phyloP scores from a whole-genome alignment of 495 filamentous ascomycete genomes.

The Penicillium roqueforti region DNA sequence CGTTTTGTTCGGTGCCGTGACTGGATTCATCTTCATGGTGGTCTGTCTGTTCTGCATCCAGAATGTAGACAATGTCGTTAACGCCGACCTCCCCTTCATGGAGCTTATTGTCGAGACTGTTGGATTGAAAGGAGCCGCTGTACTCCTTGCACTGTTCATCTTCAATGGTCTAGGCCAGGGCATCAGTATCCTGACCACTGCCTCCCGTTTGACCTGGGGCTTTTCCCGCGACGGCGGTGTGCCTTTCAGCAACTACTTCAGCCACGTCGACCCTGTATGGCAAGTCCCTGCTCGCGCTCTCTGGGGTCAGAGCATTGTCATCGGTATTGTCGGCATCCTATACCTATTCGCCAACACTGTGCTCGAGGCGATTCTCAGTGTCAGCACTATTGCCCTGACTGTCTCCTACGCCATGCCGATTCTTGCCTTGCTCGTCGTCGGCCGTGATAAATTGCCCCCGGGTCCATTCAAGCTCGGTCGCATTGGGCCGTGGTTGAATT shows the following conservation, averaged over 20 bases:
- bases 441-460: slow-evolving; percentile 40
- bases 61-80: slow-evolving; percentile 55
- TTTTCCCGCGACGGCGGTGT: slow-evolving; percentile 58
- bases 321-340: slow-evolving; percentile 41
- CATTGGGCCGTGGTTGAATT: slow-evolving; percentile 37
- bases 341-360: slow-evolving; percentile 48
- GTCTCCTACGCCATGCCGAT: slow-evolving; percentile 48
- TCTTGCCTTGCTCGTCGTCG: slow-evolving; percentile 35
- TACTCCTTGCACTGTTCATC: slow-evolving; percentile 43
- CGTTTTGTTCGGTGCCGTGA: slow-evolving; percentile 45
- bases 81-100: slow-evolving; percentile 44
- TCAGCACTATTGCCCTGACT: slow-evolving; percentile 48
- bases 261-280: slow-evolving; percentile 40
- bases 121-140: slow-evolving; percentile 35
- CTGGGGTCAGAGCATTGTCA: slow-evolving; percentile 41
- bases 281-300: slow-evolving; percentile 42
- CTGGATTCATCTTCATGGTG: slow-evolving; percentile 70
- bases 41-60: slow-evolving; percentile 70
- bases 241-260: slow-evolving; percentile 40
- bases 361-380: slow-evolving; percentile 47
- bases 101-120: slow-evolving; percentile 42
- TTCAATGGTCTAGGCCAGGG: slow-evolving; percentile 47
- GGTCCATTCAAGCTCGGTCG: slow-evolving; percentile 41
- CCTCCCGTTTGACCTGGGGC: slow-evolving; percentile 50
- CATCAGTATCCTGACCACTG: slow-evolving; percentile 45